phyloP scores from a whole-genome alignment of 257 asterid genomes.

The Paraleonurus japonicus region DNA sequence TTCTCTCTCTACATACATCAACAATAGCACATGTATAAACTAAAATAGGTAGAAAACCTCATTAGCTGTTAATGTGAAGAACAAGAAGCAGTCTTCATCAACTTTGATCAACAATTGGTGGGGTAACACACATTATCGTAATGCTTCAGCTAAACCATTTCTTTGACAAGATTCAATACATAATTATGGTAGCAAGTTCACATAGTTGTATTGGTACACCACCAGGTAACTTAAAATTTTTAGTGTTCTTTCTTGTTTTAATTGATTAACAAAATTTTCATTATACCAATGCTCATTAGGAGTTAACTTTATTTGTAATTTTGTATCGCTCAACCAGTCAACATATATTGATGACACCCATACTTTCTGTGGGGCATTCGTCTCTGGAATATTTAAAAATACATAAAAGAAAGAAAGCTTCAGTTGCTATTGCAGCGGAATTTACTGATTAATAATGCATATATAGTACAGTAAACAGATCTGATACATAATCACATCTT shows the following conservation, averaged over 20 bases:
- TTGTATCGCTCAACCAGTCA: too few species aligned
- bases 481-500: background rate
- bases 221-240: background rate
- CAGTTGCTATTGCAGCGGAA: background rate
- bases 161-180: background rate
- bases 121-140: background rate
- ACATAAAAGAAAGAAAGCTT: background rate
- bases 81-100: background rate
- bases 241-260: background rate
- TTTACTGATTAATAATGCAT: background rate
- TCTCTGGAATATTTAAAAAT: background rate
- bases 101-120: background rate
- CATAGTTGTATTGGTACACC: background rate
- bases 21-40: background rate
- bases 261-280: background rate
- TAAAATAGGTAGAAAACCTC: background rate
- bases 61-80: constrained; percentile 1
- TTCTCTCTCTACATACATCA: too few species aligned
- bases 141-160: background rate
- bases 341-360: too few species aligned
- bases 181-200: background rate
- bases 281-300: constrained; percentile 6
- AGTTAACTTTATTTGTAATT: constrained; percentile 2
- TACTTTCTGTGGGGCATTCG: background rate
- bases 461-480: background rate